Evolutionary conservation across 192 early-diverging fungal genomes (phyloP).

Genomic region (Haplosporangium gracile): DNA sequence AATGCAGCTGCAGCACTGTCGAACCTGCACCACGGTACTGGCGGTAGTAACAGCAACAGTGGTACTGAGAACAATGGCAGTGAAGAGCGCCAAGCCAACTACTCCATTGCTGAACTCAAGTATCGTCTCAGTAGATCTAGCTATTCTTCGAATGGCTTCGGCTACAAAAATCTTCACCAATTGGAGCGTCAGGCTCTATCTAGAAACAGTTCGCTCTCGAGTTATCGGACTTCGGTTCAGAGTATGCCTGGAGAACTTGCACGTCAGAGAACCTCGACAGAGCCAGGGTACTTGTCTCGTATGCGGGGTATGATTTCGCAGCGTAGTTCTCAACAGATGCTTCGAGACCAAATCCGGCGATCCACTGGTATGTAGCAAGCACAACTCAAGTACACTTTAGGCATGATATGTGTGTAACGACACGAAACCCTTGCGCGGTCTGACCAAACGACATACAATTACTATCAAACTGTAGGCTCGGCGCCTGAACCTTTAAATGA

Average conservation of each 20-base stretch:
- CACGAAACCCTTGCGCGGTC: neutral
- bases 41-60: neutral
- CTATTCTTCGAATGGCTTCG: neutral
- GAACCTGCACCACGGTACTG: constrained; percentile 11
- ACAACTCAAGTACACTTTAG: neutral
- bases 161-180: neutral
- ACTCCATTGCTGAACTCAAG: neutral
- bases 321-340: constrained; percentile 2
- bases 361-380: constrained; percentile 12
- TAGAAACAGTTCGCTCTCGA: constrained; percentile 9
- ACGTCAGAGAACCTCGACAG: constrained; percentile 11
- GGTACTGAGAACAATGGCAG: neutral
- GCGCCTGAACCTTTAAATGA: constrained; percentile 8
- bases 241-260: neutral
- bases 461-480: neutral
- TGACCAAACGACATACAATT: neutral
- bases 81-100: neutral
- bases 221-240: neutral
- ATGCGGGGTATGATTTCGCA: constrained; percentile 11
- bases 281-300: constrained; percentile 3
- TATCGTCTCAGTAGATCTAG: neutral
- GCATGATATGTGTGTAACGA: neutral
- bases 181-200: constrained; percentile 11
- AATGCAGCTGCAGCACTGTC: constrained; percentile 39
- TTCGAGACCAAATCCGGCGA: constrained; percentile 6